Evolutionary conservation across 805 yeast species (phyloP).

Genomic region (Wickerhamiella sergipiensis): DNA sequence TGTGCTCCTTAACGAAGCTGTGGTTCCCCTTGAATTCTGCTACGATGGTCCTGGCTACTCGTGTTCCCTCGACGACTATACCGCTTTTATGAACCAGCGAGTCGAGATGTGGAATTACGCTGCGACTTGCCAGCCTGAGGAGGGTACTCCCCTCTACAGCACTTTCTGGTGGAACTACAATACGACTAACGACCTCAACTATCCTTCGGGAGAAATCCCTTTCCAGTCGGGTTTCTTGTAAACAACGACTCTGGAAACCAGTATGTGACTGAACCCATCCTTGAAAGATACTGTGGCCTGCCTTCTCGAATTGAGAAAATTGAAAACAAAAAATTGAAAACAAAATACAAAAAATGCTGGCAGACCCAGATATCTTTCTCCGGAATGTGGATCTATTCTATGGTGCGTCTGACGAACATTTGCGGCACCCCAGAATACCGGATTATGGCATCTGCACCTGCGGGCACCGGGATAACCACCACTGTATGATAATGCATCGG

Average conservation of each 20-base stretch:
- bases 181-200: neutral
- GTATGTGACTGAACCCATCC: neutral
- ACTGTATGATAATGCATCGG: neutral
- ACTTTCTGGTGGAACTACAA: conserved; percentile 3
- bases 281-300: neutral
- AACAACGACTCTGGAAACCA: neutral
- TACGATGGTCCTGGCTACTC: conserved; percentile 42
- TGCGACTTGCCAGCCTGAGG: neutral
- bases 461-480: neutral
- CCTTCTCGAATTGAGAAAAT: no score
- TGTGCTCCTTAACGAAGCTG: conserved; percentile 39
- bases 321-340: no score
- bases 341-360: no score
- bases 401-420: neutral
- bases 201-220: neutral
- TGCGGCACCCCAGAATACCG: neutral
- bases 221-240: neutral
- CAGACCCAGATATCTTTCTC: no score
- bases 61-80: conserved; percentile 28
- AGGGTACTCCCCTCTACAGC: neutral
- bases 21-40: conserved; percentile 36
- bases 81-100: conserved; percentile 5
- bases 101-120: neutral
- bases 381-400: no score
- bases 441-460: neutral